These are phyloP conservation scores for Scedosporium minutisporum DNA, from an alignment of 2,329 filamentous ascomycete genomes.

Conservation along the genomic window DNA sequence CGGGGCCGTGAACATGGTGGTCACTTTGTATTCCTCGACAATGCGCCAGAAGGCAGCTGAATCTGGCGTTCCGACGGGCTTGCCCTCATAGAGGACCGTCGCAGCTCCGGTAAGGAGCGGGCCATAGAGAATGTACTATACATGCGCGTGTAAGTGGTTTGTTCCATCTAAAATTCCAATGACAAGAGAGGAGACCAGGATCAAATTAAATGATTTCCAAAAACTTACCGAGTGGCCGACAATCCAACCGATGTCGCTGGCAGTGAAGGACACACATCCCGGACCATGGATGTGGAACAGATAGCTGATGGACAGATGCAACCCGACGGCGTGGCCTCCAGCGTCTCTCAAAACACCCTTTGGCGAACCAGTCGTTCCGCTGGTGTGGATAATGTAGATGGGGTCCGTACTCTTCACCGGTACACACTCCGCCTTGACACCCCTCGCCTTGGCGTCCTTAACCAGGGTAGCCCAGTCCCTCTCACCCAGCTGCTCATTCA, in stretches of 20 bases:
- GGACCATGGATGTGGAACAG: conserved; percentile 75
- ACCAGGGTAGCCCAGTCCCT: conserved; percentile 71
- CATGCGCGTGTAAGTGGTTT: not conserved
- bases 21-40: conserved; percentile 75
- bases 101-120: conserved; percentile 78
- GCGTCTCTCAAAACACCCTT: conserved; percentile 79
- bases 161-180: no score
- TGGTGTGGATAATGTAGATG: conserved; percentile 88
- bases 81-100: conserved; percentile 87
- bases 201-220: not conserved
- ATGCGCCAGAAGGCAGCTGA: conserved; percentile 84
- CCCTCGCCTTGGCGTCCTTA: conserved; percentile 57
- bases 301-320: conserved; percentile 74
- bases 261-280: conserved; percentile 65
- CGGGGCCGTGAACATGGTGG: conserved; percentile 75
- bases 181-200: not conserved
- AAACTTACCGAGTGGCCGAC: conserved; percentile 37
- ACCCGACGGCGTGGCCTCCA: conserved; percentile 76
- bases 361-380: conserved; percentile 69
- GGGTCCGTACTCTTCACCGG: conserved; percentile 68
- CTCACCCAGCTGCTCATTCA: conserved; percentile 59
- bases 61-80: conserved; percentile 81
- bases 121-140: conserved; percentile 71
- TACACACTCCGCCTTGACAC: conserved; percentile 62
- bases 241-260: conserved; percentile 84